Conservation (phyloP, 768 basidiomycete genomes). For the Hericium coralloides region DNA sequence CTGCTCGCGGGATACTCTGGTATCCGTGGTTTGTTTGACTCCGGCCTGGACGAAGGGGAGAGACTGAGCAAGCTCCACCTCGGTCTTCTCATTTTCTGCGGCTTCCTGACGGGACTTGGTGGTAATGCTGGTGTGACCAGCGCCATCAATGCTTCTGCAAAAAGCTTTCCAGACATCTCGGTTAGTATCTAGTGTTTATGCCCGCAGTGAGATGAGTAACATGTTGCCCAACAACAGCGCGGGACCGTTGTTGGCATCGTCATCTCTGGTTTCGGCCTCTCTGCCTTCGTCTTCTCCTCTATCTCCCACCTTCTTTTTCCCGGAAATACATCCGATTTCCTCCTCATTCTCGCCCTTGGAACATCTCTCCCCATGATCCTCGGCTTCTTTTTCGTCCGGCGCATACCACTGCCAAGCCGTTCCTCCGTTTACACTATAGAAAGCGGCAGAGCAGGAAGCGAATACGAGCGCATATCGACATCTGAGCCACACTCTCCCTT, state of each 20-base stretch:
- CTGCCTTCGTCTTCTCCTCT: conserved; percentile 83
- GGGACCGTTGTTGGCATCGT: conserved; percentile 43
- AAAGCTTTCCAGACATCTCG: conserved; percentile 63
- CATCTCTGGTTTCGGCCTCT: conserved; percentile 40
- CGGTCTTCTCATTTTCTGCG: conserved; percentile 51
- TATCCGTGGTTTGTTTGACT: conserved; percentile 58
- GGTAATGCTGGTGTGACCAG: conserved; percentile 63
- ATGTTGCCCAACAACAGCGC: conserved; percentile 34
- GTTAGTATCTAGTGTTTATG: conserved; percentile 31
- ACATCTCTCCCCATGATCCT: conserved; percentile 73
- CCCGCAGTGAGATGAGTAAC: neutral
- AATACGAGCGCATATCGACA: conserved; percentile 14
- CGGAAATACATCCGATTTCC: conserved; percentile 69
- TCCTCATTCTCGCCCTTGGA: conserved; percentile 68
- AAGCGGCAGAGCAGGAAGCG: conserved; percentile 9
- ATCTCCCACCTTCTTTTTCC: conserved; percentile 65
- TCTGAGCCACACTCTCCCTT: conserved; percentile 7
- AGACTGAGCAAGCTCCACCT: conserved; percentile 30
- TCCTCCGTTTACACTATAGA: conserved; percentile 18
- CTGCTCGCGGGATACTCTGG: conserved; percentile 69
- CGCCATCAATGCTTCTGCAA: conserved; percentile 77
- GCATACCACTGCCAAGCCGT: conserved; percentile 47
- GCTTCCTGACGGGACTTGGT: conserved; percentile 69
- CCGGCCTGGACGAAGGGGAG: conserved; percentile 25
- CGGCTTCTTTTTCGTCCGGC: conserved; percentile 67